Evolutionary conservation across 2,329 filamentous ascomycete genomes (phyloP).

Genomic region (Sporothrix mexicana): DNA sequence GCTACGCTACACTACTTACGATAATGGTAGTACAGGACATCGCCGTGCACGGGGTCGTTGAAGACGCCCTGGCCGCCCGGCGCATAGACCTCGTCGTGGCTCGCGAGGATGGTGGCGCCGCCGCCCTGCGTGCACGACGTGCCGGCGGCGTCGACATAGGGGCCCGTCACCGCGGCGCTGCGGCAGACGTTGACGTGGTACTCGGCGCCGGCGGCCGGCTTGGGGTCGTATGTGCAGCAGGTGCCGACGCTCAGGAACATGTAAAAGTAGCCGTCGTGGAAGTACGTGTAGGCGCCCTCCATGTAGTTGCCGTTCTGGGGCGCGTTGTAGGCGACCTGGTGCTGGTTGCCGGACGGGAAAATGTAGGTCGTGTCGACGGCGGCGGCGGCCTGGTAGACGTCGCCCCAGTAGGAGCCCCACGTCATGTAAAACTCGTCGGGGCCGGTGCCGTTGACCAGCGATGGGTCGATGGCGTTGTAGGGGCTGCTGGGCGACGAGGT

Average conservation of each 20-base stretch:
- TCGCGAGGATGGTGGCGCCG: constrained; percentile 63
- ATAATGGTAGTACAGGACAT: constrained; percentile 67
- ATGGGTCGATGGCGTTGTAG: constrained; percentile 68
- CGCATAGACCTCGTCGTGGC: constrained; percentile 64
- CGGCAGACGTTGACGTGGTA: constrained; percentile 71
- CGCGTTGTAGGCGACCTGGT: constrained; percentile 34
- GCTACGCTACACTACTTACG: constrained; percentile 46
- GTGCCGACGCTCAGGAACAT: constrained; percentile 67
- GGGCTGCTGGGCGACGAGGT: constrained; percentile 44
- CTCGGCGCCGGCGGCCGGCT: constrained; percentile 48
- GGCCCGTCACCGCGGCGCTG: constrained; percentile 56
- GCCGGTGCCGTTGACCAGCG: constrained; percentile 55
- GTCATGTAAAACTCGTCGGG: constrained; percentile 49
- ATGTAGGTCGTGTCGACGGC: constrained; percentile 48
- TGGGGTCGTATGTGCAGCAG: constrained; percentile 32
- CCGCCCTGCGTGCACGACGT: constrained; percentile 60
- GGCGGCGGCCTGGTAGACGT: constrained; percentile 62
- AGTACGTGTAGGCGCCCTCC: constrained; percentile 63
- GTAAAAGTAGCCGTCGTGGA: constrained; percentile 64
- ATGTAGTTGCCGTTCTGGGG: constrained; percentile 45
- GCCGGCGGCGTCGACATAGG: constrained; percentile 63
- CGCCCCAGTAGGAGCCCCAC: constrained; percentile 65
- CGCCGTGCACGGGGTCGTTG: constrained; percentile 51
- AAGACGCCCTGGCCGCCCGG: constrained; percentile 68
- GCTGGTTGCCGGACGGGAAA: constrained; percentile 9